phyloP scores from a whole-genome alignment of 2,329 filamentous ascomycete genomes.

The Penicillium sp. region DNA sequence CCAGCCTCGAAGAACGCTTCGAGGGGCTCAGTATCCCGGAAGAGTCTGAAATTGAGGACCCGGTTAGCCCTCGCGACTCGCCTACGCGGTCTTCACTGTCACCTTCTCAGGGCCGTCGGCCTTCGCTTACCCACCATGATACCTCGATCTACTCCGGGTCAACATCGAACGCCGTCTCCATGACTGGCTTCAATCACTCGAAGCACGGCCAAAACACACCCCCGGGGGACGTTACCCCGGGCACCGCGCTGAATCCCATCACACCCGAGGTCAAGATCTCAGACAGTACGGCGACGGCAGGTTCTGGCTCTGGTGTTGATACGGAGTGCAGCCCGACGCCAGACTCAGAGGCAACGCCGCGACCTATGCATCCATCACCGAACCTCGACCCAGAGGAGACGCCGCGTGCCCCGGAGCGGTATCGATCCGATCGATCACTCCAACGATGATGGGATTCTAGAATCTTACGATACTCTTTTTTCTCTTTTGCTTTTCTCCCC shows the following conservation, averaged over 20 bases:
- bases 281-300: constrained; percentile 3
- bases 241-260: constrained; percentile 14
- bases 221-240: constrained; percentile 20
- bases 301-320: constrained; percentile 14
- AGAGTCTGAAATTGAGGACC: constrained; percentile 32
- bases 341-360: constrained; percentile 33
- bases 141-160: constrained; percentile 20
- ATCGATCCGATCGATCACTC: constrained; percentile 15
- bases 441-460: background rate
- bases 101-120: constrained; percentile 5
- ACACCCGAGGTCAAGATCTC: constrained; percentile 17
- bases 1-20: constrained; percentile 29
- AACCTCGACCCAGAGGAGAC: constrained; percentile 25
- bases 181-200: constrained; percentile 8
- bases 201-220: constrained; percentile 30
- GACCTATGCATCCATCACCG: constrained; percentile 29
- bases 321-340: constrained; percentile 20
- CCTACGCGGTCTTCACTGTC: constrained; percentile 6
- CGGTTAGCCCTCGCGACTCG: constrained; percentile 22
- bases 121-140: constrained; percentile 16
- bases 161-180: constrained; percentile 1
- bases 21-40: constrained; percentile 34
- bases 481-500: constrained; percentile 10
- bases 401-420: constrained; percentile 23
- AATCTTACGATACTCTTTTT: constrained; percentile 4